A percentile compares a stretch with the other conserved stretches of the same genome.
These are phyloP conservation scores for Citrus trifoliata DNA, from an alignment of 345 rosid species.

Conservation along the genomic window DNA sequence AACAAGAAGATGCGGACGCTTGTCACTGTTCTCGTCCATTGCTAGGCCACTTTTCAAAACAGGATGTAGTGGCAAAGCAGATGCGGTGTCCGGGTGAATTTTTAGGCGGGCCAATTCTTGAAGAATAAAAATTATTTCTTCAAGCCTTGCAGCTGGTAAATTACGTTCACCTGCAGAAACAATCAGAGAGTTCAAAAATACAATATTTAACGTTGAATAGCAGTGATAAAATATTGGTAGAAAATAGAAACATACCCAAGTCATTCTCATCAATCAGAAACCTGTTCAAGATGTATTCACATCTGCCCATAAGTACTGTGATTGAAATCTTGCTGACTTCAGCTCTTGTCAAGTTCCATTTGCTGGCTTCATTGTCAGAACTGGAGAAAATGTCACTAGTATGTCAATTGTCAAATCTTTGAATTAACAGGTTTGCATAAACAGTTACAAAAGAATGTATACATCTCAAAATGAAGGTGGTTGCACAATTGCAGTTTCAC, in stretches of 20 bases:
- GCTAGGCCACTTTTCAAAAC: constrained; percentile 46
- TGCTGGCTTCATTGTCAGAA: constrained; percentile 39
- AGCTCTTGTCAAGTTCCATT: constrained; percentile 61
- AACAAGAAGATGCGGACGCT: constrained; percentile 69
- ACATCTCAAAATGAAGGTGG: not conserved
- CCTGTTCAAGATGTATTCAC: constrained; percentile 67
- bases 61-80: constrained; percentile 61
- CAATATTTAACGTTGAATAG: not conserved
- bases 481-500: not conserved
- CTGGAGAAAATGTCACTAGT: constrained; percentile 28
- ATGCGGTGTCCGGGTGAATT: constrained; percentile 68
- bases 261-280: constrained; percentile 68
- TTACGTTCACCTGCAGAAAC: constrained; percentile 58
- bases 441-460: not conserved
- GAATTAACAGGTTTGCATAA: constrained; percentile 1
- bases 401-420: constrained; percentile 10
- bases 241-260: constrained; percentile 44
- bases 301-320: constrained; percentile 60
- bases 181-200: not conserved
- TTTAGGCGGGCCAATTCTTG: constrained; percentile 54
- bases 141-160: constrained; percentile 71
- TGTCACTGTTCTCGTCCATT: constrained; percentile 29
- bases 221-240: not conserved
- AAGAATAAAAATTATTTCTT: constrained; percentile 70
- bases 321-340: constrained; percentile 78